Evolutionary conservation across 2,329 filamentous ascomycete species (phyloP).

Genomic region (Lecanicillium sp.): DNA sequence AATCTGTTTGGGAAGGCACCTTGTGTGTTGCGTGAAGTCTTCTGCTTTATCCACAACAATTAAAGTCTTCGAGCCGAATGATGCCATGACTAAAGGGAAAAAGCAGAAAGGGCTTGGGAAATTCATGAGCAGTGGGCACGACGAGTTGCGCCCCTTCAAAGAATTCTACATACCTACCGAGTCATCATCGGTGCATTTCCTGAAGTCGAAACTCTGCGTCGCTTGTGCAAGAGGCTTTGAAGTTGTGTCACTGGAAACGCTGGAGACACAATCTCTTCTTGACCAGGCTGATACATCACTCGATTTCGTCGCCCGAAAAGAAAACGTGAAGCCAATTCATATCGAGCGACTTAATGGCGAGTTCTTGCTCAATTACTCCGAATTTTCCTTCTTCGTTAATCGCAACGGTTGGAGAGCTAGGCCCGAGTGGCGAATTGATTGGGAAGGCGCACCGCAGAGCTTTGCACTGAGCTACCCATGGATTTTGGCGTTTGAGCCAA

Average conservation of each 20-base stretch:
- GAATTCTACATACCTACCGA: slow-evolving; percentile 99
- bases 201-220: slow-evolving; percentile 93
- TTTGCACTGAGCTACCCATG: slow-evolving; percentile 96
- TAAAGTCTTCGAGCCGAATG: slow-evolving; percentile 98
- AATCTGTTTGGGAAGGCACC: slow-evolving; percentile 85
- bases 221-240: slow-evolving; percentile 94
- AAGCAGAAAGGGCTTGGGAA: slow-evolving; percentile 93
- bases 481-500: slow-evolving; percentile 93
- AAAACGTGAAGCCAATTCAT: slow-evolving; percentile 90
- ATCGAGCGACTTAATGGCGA: slow-evolving; percentile 96
- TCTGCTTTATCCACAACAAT: slow-evolving; percentile 90
- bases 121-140: slow-evolving; percentile 89
- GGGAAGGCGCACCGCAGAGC: slow-evolving; percentile 87
- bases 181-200: slow-evolving; percentile 96
- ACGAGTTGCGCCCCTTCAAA: slow-evolving; percentile 94
- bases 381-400: slow-evolving; percentile 99
- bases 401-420: slow-evolving; percentile 94
- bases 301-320: slow-evolving; percentile 91
- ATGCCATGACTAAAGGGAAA: slow-evolving; percentile 85
- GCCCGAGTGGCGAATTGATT: slow-evolving; percentile 94
- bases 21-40: slow-evolving; percentile 95
- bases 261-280: slow-evolving; percentile 94
- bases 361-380: slow-evolving; percentile 95
- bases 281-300: slow-evolving; percentile 97
- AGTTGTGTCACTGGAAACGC: slow-evolving; percentile 89